phyloP scores from a whole-genome alignment of 768 basidiomycete species.

The Hydnomerulius pinastri region DNA sequence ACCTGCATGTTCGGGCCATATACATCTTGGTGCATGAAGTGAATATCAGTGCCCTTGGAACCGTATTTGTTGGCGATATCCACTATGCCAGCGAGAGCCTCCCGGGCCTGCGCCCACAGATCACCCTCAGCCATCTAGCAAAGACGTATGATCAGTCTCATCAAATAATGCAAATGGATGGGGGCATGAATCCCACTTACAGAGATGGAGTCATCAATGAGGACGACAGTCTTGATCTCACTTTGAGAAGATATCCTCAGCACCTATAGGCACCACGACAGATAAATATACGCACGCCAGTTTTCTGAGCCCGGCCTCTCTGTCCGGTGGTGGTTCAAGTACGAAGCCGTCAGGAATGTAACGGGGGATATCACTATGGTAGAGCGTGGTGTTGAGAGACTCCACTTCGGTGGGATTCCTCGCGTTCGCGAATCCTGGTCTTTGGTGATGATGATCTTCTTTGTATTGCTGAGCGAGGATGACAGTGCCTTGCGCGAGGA shows the following conservation, averaged over 20 bases:
- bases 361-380: slow-evolving; percentile 29
- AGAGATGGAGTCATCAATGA: slow-evolving; percentile 44
- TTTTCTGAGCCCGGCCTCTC: slow-evolving; percentile 22
- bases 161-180: not conserved
- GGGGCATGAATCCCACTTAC: slow-evolving; percentile 13
- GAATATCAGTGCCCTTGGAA: slow-evolving; percentile 41
- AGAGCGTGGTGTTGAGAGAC: slow-evolving; percentile 25
- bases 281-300: slow-evolving; percentile 27
- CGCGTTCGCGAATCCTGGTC: not conserved
- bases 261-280: not conserved
- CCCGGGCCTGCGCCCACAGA: slow-evolving; percentile 41
- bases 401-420: slow-evolving; percentile 14
- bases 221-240: slow-evolving; percentile 43
- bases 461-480: slow-evolving; percentile 24
- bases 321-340: slow-evolving; percentile 9
- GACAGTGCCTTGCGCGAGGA: slow-evolving; percentile 29
- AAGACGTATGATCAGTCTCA: not conserved
- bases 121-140: slow-evolving; percentile 41
- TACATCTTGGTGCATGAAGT: slow-evolving; percentile 41
- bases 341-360: slow-evolving; percentile 17
- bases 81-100: slow-evolving; percentile 43
- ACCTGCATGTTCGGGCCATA: slow-evolving; percentile 32
- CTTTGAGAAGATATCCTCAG: slow-evolving; percentile 22
- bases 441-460: slow-evolving; percentile 12
- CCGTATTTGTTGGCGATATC: slow-evolving; percentile 39